Conservation (phyloP, 139 green algal species). For the Coelastrella sp. region DNA sequence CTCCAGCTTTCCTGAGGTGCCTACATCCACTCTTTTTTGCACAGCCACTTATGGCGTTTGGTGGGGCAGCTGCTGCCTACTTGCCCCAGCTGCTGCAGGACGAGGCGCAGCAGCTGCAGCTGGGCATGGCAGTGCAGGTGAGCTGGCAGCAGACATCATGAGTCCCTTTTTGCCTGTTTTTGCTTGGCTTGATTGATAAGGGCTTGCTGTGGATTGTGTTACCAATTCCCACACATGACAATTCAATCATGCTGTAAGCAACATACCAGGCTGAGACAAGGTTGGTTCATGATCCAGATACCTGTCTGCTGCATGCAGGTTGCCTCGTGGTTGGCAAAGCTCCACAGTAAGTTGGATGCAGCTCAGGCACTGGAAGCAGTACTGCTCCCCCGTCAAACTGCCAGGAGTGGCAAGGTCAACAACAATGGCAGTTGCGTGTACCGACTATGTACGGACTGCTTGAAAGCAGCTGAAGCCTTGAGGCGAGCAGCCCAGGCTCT, state of each 20-base stretch:
- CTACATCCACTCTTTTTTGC: conserved; percentile 64
- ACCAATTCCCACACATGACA: too few relatives aligned
- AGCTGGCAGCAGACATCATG: neutral
- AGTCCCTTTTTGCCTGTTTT: too few relatives aligned
- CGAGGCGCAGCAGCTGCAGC: conserved; percentile 58
- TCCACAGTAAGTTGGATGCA: conserved; percentile 9
- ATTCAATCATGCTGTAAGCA: too few relatives aligned
- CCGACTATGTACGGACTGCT: conserved; percentile 48
- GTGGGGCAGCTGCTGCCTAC: neutral
- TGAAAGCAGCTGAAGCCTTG: conserved; percentile 58
- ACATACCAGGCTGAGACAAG: too few relatives aligned
- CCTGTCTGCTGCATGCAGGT: neutral
- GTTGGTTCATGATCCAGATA: too few relatives aligned
- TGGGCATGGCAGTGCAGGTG: conserved; percentile 52
- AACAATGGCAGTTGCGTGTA: neutral
- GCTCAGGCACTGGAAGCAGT: conserved; percentile 15
- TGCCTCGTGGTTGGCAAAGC: neutral
- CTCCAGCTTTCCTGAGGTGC: conserved; percentile 21
- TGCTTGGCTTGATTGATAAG: too few relatives aligned
- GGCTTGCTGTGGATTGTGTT: too few relatives aligned
- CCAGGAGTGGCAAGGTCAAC: neutral
- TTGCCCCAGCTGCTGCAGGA: conserved; percentile 39
- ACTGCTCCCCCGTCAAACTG: conserved; percentile 17
- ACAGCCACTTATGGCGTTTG: conserved; percentile 46
- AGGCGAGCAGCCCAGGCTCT: conserved; percentile 51